Percentiles rank a stretch among this genome's conserved stretches.
Conservation (phyloP, 2,329 filamentous ascomycete genomes). For the Exophiala bonariae region DNA sequence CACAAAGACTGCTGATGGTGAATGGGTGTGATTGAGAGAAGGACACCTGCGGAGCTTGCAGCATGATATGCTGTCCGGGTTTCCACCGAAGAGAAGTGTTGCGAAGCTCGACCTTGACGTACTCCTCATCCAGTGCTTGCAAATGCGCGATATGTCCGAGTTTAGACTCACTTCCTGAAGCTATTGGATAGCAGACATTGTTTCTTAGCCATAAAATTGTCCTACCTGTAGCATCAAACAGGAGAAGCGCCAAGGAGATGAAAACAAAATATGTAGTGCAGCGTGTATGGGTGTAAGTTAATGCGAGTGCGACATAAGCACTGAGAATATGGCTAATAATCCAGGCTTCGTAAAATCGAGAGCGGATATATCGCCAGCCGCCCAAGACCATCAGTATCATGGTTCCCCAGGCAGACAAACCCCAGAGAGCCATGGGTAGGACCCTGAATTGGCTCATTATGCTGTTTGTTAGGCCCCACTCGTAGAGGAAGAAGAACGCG, state of each 20-base stretch:
- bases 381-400: conserved; percentile 53
- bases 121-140: conserved; percentile 4
- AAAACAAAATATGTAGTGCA: conserved; percentile 4
- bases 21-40: conserved; percentile 65
- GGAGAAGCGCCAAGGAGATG: conserved; percentile 1
- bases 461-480: no score
- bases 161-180: neutral
- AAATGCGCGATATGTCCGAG: neutral
- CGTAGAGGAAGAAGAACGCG: no score
- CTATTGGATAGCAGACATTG: conserved; percentile 1
- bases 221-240: conserved; percentile 3
- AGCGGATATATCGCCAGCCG: conserved; percentile 49
- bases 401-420: conserved; percentile 53
- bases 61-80: conserved; percentile 63
- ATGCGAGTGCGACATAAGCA: conserved; percentile 1
- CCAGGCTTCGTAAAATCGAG: conserved; percentile 54
- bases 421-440: conserved; percentile 48
- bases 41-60: conserved; percentile 56
- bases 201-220: conserved; percentile 2
- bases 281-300: conserved; percentile 5
- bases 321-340: conserved; percentile 28
- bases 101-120: neutral
- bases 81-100: conserved; percentile 58
- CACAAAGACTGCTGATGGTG: conserved; percentile 48
- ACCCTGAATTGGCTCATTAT: no score